Base-by-base conservation (phyloP, 169 alveolate species). In the Eimeria necatrix region DNA sequence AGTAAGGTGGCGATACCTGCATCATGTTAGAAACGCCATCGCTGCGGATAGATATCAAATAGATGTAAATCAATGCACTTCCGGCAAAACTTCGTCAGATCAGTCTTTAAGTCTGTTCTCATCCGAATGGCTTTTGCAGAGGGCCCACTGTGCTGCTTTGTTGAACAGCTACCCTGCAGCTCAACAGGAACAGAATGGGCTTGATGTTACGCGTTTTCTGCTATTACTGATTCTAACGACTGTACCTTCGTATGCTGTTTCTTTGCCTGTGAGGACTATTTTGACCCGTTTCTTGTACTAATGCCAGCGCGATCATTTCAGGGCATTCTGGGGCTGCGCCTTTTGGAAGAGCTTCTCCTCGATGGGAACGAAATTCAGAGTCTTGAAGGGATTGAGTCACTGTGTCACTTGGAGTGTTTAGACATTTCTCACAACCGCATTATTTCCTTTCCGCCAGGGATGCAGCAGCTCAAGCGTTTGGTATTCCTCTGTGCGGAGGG, bases 401-500 rank as follows among this genome's bases (percentile, higher is more conserved):
- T 85, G 48, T 60, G 61, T 41, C 92, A 18, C 24, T 59, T 85
- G 92, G 92, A 85, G 81, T 85, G 92, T 48, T 71, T 85, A 6
- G 92, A 85, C 61, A 85, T 85, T n/a, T 85, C 92, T 9, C 92
- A 85, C 61, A 85, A 85, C 51, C 26, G 70, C 41, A 85, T 85
- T 52, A 81, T 60, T 5, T 32, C 80, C 49, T 85, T 85, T 61
- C 92, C 92, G 22, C 26, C 92, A 2, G 92, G 92, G 32, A 85
- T 85, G 92, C 80, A 60, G 24, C 80, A 85, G 18, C 61, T 85
- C 46, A 85, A 32, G 22, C 80, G 92, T 24, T 60, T 85, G 52
- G 92, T 85, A 9, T 85, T 85, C 81, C 92, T 85, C 59, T 85
- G 92, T 48, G 92, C 92, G 9, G 92, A 85, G 51, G 52, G 81